A percentile compares a stretch with the other conserved stretches of the same genome.
Evolutionary conservation across 148 eudicot genomes (phyloP).

Genomic region (Polygonum aviculare): DNA sequence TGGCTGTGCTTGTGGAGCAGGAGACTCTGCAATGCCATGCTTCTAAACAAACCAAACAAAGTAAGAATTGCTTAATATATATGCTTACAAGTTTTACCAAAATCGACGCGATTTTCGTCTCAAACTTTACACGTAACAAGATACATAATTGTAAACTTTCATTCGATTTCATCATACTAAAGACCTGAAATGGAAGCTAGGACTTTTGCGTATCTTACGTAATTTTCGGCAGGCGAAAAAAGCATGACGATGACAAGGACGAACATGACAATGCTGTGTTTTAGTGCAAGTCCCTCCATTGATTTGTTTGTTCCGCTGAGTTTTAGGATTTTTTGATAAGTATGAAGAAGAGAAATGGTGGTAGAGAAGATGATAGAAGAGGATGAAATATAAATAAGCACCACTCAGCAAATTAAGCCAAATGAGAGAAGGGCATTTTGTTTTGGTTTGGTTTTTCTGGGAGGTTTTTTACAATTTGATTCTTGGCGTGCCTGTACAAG

Average conservation of each 20-base stretch:
- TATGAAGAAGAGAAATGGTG: background rate
- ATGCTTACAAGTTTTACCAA: background rate
- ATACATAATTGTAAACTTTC: too few relatives aligned
- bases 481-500: background rate
- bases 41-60: background rate
- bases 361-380: background rate
- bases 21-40: background rate
- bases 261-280: slow-evolving; percentile 3
- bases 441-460: background rate
- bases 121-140: too few relatives aligned
- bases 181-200: background rate
- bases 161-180: too few relatives aligned
- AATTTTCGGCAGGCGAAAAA: slow-evolving; percentile 3
- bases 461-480: background rate
- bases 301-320: background rate
- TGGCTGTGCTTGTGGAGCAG: background rate
- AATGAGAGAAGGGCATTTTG: too few relatives aligned
- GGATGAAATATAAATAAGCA: background rate
- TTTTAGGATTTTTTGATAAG: background rate
- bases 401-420: too few relatives aligned
- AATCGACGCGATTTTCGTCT: background rate
- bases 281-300: slow-evolving; percentile 5
- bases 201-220: background rate
- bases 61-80: background rate
- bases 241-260: background rate